phyloP scores from a whole-genome alignment of 306 rosid genomes.

The Cajanus cajan region DNA sequence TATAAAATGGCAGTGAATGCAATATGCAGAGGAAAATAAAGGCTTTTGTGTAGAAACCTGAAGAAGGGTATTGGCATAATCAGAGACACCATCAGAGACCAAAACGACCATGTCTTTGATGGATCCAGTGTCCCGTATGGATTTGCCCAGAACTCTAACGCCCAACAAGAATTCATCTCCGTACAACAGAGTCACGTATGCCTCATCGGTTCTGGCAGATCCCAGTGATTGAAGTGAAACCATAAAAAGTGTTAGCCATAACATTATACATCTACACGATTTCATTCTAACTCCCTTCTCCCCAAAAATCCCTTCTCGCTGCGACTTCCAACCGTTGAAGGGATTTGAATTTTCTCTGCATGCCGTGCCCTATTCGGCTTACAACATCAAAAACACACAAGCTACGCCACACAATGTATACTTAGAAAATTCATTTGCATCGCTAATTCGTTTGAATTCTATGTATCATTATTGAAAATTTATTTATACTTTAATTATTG shows the following conservation, averaged over 20 bases:
- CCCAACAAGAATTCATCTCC: slow-evolving; percentile 92
- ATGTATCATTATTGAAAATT: no score
- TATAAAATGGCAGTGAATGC: neutral
- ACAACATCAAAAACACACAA: neutral
- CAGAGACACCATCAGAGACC: slow-evolving; percentile 88
- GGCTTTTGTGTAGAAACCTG: slow-evolving; percentile 30
- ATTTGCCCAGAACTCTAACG: slow-evolving; percentile 88
- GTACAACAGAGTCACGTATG: slow-evolving; percentile 76
- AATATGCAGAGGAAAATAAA: neutral
- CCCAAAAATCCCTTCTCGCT: slow-evolving; percentile 18
- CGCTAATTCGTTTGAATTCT: no score
- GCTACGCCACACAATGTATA: neutral
- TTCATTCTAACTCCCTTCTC: slow-evolving; percentile 39
- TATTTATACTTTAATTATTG: no score
- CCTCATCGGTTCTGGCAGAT: slow-evolving; percentile 55
- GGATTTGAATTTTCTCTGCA: slow-evolving; percentile 25
- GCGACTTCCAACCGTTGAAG: slow-evolving; percentile 16
- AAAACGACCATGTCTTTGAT: slow-evolving; percentile 81
- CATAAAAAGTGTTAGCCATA: slow-evolving; percentile 31
- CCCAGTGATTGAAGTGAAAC: slow-evolving; percentile 36
- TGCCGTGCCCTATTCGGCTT: neutral
- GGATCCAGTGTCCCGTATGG: slow-evolving; percentile 74
- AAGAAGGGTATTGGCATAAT: slow-evolving; percentile 62
- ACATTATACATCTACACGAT: neutral
- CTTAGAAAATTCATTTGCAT: no score